Percentiles rank a stretch among this genome's conserved stretches.
phyloP scores from a whole-genome alignment of 2,329 filamentous ascomycete genomes.

The Paecilomyces fulvus region DNA sequence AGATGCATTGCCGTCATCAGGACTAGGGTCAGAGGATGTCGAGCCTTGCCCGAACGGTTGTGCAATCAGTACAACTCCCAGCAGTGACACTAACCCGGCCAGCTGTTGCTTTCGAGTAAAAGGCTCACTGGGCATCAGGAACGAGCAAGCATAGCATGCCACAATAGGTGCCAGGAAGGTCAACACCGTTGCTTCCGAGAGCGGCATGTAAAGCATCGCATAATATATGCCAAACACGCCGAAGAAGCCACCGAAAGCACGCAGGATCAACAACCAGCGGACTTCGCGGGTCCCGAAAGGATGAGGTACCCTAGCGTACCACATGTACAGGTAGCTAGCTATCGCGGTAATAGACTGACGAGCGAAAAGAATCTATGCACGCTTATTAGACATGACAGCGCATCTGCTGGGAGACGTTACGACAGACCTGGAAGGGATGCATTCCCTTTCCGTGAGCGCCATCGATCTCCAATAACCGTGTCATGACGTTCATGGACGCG shows the following conservation, averaged over 20 bases:
- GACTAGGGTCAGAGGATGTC: conserved; percentile 1
- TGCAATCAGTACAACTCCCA: conserved; percentile 77
- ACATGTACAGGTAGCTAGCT: conserved; percentile 65
- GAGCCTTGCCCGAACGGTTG: conserved; percentile 44
- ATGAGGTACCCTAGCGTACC: conserved; percentile 56
- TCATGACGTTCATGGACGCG: conserved; percentile 75
- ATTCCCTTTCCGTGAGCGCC: conserved; percentile 60
- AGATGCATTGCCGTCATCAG: neutral
- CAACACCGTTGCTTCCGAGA: conserved; percentile 82
- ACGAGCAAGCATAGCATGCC: conserved; percentile 69
- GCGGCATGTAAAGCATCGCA: conserved; percentile 66
- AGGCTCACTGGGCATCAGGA: conserved; percentile 61
- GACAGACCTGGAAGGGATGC: conserved; percentile 62
- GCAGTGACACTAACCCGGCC: conserved; percentile 64
- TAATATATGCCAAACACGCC: conserved; percentile 74
- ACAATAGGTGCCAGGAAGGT: conserved; percentile 77
- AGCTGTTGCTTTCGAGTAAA: conserved; percentile 72
- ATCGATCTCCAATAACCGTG: conserved; percentile 62
- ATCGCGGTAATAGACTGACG: conserved; percentile 68
- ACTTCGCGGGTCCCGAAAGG: conserved; percentile 62
- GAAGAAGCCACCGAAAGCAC: conserved; percentile 65
- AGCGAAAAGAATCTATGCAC: conserved; percentile 58
- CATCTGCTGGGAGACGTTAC: neutral
- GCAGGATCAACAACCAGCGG: conserved; percentile 56
- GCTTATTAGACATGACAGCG: neutral